Conservation (phyloP, 805 yeast species). For the Teunomyces gatunensis region DNA sequence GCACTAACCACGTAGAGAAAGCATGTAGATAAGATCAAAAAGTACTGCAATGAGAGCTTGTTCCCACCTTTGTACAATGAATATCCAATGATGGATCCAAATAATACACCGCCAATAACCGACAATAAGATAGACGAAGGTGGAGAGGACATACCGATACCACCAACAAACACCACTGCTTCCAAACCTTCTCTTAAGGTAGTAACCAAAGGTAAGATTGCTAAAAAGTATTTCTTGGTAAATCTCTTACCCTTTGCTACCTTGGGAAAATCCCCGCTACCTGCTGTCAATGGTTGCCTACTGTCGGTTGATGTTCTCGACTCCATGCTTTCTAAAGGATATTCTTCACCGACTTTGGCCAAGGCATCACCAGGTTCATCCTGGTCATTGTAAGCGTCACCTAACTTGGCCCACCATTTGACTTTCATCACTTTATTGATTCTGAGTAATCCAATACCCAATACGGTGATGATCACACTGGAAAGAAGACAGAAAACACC, state of each 20-base stretch:
- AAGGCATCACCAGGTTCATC: slow-evolving; percentile 1
- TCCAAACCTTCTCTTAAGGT: slow-evolving; percentile 32
- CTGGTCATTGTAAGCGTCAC: slow-evolving; percentile 34
- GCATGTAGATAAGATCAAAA: slow-evolving; percentile 37
- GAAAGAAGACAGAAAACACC: slow-evolving; percentile 79
- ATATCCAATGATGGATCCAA: slow-evolving; percentile 35
- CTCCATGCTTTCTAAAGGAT: neutral
- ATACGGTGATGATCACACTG: slow-evolving; percentile 71
- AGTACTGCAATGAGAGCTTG: slow-evolving; percentile 41
- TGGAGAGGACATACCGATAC: slow-evolving; percentile 39
- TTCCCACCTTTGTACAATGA: slow-evolving; percentile 40
- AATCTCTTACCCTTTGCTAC: slow-evolving; percentile 8
- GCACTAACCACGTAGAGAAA: slow-evolving; percentile 44
- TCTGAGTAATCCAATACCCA: slow-evolving; percentile 83
- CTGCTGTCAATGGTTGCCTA: slow-evolving; percentile 10
- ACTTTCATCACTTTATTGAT: slow-evolving; percentile 73
- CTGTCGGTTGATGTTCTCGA: slow-evolving; percentile 12
- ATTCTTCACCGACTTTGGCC: neutral
- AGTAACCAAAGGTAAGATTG: slow-evolving; percentile 25
- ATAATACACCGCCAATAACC: slow-evolving; percentile 22
- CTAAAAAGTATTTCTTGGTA: slow-evolving; percentile 21
- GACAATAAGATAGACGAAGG: slow-evolving; percentile 34
- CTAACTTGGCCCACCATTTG: slow-evolving; percentile 62
- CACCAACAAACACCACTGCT: slow-evolving; percentile 43
- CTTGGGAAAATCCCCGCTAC: neutral